Conservation (phyloP, 2,329 filamentous ascomycete species). For the Cladosporium sp. region DNA sequence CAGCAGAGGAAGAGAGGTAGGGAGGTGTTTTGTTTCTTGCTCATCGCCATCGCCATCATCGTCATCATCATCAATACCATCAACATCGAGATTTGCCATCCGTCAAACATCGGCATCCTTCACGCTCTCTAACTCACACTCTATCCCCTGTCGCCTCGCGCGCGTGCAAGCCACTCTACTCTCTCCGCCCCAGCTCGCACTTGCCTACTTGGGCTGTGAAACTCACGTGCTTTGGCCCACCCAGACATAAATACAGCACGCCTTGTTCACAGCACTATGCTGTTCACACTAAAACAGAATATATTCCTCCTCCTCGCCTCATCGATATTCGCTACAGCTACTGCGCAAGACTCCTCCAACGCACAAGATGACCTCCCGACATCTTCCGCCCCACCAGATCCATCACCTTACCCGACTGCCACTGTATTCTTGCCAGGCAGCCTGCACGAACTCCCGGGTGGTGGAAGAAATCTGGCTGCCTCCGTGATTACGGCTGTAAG, state of each 20-base stretch:
- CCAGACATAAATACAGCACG: background rate
- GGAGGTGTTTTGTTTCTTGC: background rate
- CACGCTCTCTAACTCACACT: background rate
- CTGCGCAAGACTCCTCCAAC: constrained; percentile 1
- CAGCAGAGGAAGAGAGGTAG: constrained; percentile 1
- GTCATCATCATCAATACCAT: background rate
- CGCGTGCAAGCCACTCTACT: background rate
- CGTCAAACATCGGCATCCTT: background rate
- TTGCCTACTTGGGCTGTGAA: constrained; percentile 7
- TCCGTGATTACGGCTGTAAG: constrained; percentile 28
- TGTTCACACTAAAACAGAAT: background rate
- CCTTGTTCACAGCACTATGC: background rate
- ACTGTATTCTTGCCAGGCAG: constrained; percentile 20
- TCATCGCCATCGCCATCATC: background rate
- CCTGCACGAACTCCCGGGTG: constrained; percentile 4
- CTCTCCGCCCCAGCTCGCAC: background rate
- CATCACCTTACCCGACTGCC: constrained; percentile 21
- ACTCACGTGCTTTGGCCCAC: background rate
- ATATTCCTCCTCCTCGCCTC: background rate
- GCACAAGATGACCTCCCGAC: background rate
- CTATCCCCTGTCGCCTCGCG: background rate
- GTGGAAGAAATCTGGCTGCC: constrained; percentile 5
- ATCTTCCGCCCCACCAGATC: constrained; percentile 20
- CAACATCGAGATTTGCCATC: background rate
- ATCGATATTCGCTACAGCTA: background rate